Percentiles rank a stretch among this genome's conserved stretches.
Evolutionary conservation across 768 basidiomycete species (phyloP).

Genomic region (Mycena indigotica): DNA sequence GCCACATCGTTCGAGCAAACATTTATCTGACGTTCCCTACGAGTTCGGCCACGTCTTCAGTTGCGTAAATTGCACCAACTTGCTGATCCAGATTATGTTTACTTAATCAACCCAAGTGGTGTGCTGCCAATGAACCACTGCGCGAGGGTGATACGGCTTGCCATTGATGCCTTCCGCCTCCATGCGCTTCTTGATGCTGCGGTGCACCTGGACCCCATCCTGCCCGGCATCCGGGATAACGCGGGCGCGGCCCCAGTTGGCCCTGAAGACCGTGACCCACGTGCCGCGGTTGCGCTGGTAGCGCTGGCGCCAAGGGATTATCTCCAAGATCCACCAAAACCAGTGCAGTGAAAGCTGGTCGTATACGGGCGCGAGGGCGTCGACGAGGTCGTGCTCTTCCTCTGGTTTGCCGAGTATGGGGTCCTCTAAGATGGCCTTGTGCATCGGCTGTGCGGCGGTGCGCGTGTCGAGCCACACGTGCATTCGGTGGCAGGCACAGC

Average conservation of each 20-base stretch:
- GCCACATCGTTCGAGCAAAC: no score
- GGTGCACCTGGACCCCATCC: conserved; percentile 33
- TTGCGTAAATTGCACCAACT: no score
- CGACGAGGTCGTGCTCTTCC: conserved; percentile 53
- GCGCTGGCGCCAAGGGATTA: conserved; percentile 17
- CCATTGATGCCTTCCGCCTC: conserved; percentile 34
- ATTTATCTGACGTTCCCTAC: no score
- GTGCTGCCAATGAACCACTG: conserved; percentile 34
- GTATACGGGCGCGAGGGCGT: conserved; percentile 47
- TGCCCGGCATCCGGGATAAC: conserved; percentile 30
- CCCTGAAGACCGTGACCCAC: conserved; percentile 11
- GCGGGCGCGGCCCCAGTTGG: conserved; percentile 34
- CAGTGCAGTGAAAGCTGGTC: conserved; percentile 47
- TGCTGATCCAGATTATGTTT: no score
- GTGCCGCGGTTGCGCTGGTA: conserved; percentile 21
- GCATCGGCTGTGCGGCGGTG: background rate
- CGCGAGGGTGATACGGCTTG: conserved; percentile 37
- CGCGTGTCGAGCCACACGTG: no score
- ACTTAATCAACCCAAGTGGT: conserved; percentile 43
- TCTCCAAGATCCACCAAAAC: conserved; percentile 46
- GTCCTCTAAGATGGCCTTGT: no score
- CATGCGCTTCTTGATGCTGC: conserved; percentile 40
- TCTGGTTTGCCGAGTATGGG: no score
- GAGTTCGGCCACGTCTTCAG: no score
- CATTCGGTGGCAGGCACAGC: conserved; percentile 19